A percentile compares a stretch with the other conserved stretches of the same genome.
Evolutionary conservation across 495 filamentous ascomycete species (phyloP).

Genomic region (Aspergillus wentii): DNA sequence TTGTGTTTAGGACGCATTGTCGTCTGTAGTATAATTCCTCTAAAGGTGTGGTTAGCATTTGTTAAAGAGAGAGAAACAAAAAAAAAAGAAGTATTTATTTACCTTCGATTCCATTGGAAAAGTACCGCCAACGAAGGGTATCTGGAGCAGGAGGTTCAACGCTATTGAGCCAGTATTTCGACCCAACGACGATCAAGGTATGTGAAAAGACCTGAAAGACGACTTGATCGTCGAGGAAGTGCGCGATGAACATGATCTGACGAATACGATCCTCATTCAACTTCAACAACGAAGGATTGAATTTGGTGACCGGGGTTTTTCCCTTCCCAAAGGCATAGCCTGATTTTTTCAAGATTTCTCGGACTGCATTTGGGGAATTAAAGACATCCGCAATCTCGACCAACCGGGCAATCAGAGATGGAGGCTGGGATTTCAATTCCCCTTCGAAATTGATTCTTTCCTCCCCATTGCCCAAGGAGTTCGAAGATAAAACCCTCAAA

Average conservation of each 20-base stretch:
- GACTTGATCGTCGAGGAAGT: slow-evolving; percentile 17
- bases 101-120: slow-evolving; percentile 73
- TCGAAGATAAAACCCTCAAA: slow-evolving; percentile 27
- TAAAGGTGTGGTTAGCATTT: slow-evolving; percentile 21
- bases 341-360: slow-evolving; percentile 10
- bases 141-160: slow-evolving; percentile 18
- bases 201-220: slow-evolving; percentile 29
- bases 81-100: slow-evolving; percentile 10
- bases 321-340: slow-evolving; percentile 27
- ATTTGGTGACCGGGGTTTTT: slow-evolving; percentile 17
- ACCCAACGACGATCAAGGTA: slow-evolving; percentile 63
- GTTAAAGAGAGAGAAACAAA: not conserved
- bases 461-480: slow-evolving; percentile 17
- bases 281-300: slow-evolving; percentile 22
- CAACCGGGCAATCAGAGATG: slow-evolving; percentile 26
- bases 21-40: slow-evolving; percentile 71
- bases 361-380: slow-evolving; percentile 25
- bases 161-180: slow-evolving; percentile 52
- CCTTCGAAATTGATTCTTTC: slow-evolving; percentile 14
- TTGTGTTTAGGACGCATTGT: slow-evolving; percentile 64
- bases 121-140: slow-evolving; percentile 62
- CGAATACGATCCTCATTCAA: slow-evolving; percentile 38
- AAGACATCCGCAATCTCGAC: slow-evolving; percentile 35
- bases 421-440: slow-evolving; percentile 20
- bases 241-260: slow-evolving; percentile 32